Conservation (phyloP, 306 rosid genomes). For the Inga laurina region DNA sequence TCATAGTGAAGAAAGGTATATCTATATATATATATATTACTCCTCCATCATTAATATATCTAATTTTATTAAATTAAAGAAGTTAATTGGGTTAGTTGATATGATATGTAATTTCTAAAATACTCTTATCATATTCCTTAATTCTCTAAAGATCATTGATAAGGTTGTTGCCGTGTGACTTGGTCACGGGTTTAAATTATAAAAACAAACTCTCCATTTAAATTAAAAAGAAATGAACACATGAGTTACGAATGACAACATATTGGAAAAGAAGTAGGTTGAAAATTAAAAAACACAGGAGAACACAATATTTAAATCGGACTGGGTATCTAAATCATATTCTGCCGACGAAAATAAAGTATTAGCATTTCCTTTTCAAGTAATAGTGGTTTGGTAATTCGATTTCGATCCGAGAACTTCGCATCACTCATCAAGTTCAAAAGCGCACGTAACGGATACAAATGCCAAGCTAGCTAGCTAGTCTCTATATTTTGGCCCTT, state of each 20-base stretch:
- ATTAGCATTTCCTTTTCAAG: neutral
- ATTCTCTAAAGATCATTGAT: fast-evolving
- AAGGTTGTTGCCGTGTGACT: no score
- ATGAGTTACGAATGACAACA: neutral
- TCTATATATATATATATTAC: no score
- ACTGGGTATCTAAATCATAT: neutral
- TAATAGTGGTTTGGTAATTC: neutral
- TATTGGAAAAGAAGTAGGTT: neutral
- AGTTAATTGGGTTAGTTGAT: no score
- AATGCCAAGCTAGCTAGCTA: neutral
- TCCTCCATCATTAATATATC: no score
- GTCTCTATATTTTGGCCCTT: neutral
- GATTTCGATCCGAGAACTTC: neutral
- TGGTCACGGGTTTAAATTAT: fast-evolving
- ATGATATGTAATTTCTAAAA: no score
- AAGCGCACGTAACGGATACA: neutral
- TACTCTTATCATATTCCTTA: no score
- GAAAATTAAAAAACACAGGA: no score
- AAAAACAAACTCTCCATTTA: no score
- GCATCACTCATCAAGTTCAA: neutral
- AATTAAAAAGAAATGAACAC: no score
- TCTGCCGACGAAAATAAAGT: neutral
- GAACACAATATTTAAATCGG: neutral
- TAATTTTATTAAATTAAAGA: no score
- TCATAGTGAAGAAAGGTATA: no score